Evolutionary conservation across 441 rosid genomes (phyloP), one percentile per base, ranked within the genome.

Genomic region (Syzygium malaccense): DNA sequence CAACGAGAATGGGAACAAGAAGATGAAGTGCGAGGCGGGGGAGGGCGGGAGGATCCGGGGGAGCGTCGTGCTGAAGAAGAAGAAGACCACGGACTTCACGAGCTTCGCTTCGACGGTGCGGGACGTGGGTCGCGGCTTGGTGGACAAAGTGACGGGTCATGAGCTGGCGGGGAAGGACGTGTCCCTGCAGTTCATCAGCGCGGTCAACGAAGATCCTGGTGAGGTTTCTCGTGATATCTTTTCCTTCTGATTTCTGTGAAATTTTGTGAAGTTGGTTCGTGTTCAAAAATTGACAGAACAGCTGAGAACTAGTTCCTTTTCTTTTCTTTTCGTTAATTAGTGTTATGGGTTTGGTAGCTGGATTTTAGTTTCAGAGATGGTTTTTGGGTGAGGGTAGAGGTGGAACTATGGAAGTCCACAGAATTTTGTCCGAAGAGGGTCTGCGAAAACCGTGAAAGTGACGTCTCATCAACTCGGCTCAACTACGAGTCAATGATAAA

Each of bases 1-100:
- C 83, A 75, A 25, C 83, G 85, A 66, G 87, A 88, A 88, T 30
- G 89, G 87, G 30, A 85, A n/a, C 87, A 88, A 88, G 89, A 88
- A 88, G 89, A 88, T 88, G 89, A 88, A 85, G 85, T 85, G 89
- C 80, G 84, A 88, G 75, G 9, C 17, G 84, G 66, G 57, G 11
- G 28, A 62, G 20, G 87, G n/a, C 12, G 87, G 49, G 28, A 71
- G 55, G 85, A 55, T 88, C 53, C 68, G n/a, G 45, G 89, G 84
- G 7, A 68, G 19, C 20, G 89, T 88, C 66, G 89, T 88, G 68
- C 49, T 88, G 45, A 55, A 33, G 51, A 85, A 85, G 87, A 85
- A 88, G 87, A 55, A 86, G 87, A 2, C 18, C 68, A 32, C 45
- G 26, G 87, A 54, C 51, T 60, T 66, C 83, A 86, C 89, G 66